Evolutionary conservation across 495 filamentous ascomycete genomes (phyloP).

Genomic region (Lasiosphaeriaceae sp.): DNA sequence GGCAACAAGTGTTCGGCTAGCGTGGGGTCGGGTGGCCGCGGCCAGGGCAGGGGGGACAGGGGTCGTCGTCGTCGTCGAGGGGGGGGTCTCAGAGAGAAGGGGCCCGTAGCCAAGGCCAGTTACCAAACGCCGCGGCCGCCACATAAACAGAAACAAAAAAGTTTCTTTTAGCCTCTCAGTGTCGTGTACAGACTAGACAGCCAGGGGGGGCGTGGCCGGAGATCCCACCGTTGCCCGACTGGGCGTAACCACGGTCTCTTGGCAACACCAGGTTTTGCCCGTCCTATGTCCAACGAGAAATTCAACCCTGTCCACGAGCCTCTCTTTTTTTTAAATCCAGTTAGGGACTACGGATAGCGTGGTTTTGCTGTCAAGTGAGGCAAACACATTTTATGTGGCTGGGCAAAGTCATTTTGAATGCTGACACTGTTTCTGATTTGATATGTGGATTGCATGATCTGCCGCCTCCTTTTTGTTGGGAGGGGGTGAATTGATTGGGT

Average conservation of each 20-base stretch:
- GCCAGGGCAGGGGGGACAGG: constrained; percentile 13
- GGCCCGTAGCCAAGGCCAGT: constrained; percentile 4
- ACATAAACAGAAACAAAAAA: constrained; percentile 16
- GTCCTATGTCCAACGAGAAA: background rate
- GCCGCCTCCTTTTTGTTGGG: background rate
- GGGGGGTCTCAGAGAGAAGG: background rate
- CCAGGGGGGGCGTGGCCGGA: background rate
- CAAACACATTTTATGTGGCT: constrained; percentile 2
- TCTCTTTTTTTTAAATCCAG: background rate
- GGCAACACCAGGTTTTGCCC: background rate
- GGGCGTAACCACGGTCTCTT: background rate
- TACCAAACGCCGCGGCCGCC: constrained; percentile 8
- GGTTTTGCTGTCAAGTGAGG: background rate
- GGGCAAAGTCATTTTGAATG: background rate
- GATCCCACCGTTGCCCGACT: constrained; percentile 4
- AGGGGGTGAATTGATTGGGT: constrained; percentile 5
- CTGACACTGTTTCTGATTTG: background rate
- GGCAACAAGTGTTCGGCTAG: constrained; percentile 28
- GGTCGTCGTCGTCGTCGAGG: background rate
- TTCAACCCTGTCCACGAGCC: background rate
- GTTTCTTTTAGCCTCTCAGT: constrained; percentile 16
- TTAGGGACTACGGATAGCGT: background rate
- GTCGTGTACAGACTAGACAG: background rate
- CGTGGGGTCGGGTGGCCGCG: constrained; percentile 24
- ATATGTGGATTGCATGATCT: background rate